phyloP scores from a whole-genome alignment of 495 filamentous ascomycete genomes.

The Xeromyces bisporus region DNA sequence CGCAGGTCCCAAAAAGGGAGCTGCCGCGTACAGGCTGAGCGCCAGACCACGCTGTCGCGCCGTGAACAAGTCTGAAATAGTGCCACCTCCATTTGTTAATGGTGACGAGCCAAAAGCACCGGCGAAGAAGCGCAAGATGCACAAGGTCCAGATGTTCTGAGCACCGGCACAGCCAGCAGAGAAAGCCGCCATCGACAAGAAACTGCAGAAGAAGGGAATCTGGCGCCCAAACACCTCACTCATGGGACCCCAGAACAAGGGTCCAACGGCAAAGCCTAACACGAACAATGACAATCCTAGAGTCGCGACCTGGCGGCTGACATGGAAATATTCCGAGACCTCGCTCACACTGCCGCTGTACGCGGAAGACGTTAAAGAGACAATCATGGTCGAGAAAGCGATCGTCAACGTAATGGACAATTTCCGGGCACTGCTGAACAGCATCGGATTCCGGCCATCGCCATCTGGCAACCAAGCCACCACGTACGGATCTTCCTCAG shows the following conservation, averaged over 20 bases:
- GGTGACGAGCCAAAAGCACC: conserved; percentile 46
- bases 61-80: conserved; percentile 46
- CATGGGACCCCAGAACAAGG: conserved; percentile 25
- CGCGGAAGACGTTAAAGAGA: conserved; percentile 53
- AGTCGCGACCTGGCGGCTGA: conserved; percentile 29
- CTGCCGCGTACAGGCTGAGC: conserved; percentile 33
- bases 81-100: conserved; percentile 43
- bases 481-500: conserved; percentile 46
- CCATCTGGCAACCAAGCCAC: conserved; percentile 45
- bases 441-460: conserved; percentile 48
- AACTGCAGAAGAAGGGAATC: conserved; percentile 39
- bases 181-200: conserved; percentile 37
- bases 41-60: conserved; percentile 38
- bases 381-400: conserved; percentile 50
- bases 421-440: conserved; percentile 33
- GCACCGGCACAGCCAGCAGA: conserved; percentile 38
- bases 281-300: conserved; percentile 40
- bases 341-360: conserved; percentile 44
- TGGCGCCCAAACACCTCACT: conserved; percentile 47
- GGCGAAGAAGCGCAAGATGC: conserved; percentile 50
- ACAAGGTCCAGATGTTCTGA: conserved; percentile 38
- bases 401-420: conserved; percentile 44
- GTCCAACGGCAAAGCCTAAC: conserved; percentile 17
- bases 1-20: conserved; percentile 42
- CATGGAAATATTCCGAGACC: conserved; percentile 26